A percentile compares a stretch with the other conserved stretches of the same genome.
phyloP scores from a whole-genome alignment of 495 filamentous ascomycete genomes.

The Aspergillus ostianus region DNA sequence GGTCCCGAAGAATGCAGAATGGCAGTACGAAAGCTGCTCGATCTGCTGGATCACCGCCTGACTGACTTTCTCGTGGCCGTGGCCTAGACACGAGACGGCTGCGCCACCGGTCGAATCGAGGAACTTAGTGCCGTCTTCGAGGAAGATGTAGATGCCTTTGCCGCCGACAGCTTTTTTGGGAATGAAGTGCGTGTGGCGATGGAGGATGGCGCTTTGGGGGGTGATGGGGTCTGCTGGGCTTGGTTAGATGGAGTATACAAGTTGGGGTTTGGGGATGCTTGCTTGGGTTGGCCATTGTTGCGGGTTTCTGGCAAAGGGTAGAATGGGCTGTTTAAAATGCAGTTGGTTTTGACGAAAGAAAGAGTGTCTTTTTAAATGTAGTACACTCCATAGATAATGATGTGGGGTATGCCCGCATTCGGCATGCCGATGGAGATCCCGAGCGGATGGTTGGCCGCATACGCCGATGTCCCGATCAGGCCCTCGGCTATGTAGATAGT shows the following conservation, averaged over 20 bases:
- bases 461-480: slow-evolving; percentile 11
- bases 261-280: neutral
- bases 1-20: slow-evolving; percentile 52
- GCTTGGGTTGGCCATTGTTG: slow-evolving; percentile 2
- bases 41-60: slow-evolving; percentile 51
- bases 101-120: slow-evolving; percentile 60
- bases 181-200: slow-evolving; percentile 40
- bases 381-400: neutral
- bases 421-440: slow-evolving; percentile 36
- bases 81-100: slow-evolving; percentile 51
- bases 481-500: neutral
- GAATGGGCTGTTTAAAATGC: too few species aligned
- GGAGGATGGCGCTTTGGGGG: slow-evolving; percentile 38
- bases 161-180: slow-evolving; percentile 42
- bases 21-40: slow-evolving; percentile 50
- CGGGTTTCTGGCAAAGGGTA: neutral
- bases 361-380: neutral
- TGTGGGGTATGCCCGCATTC: slow-evolving; percentile 25
- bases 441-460: slow-evolving; percentile 27
- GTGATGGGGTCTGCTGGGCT: slow-evolving; percentile 6
- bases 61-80: slow-evolving; percentile 44
- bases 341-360: too few species aligned
- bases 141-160: slow-evolving; percentile 43
- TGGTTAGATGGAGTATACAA: neutral
- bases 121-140: slow-evolving; percentile 61